Percentiles rank a stretch among this genome's conserved stretches.
Evolutionary conservation across 1,139 yeast genomes (phyloP).

Genomic region (Yamadazyma triangularis): DNA sequence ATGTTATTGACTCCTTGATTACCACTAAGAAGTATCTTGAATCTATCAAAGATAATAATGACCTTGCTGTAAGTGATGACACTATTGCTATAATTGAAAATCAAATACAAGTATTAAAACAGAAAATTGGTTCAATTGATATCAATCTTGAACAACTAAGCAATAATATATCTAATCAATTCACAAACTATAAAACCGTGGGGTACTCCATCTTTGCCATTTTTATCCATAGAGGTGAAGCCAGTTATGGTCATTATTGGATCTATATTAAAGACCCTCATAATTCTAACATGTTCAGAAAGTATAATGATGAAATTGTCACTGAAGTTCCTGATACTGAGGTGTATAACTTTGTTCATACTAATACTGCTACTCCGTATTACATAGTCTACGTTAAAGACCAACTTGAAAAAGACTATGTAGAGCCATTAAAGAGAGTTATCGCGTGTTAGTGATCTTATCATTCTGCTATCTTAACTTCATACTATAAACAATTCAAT

Average conservation of each 20-base stretch:
- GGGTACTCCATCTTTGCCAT: conserved; percentile 88
- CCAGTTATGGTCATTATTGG: conserved; percentile 97
- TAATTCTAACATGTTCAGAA: conserved; percentile 62
- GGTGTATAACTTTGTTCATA: conserved; percentile 68
- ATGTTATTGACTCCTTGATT: conserved; percentile 42
- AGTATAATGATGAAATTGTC: conserved; percentile 89
- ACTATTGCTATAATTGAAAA: conserved; percentile 34
- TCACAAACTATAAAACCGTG: conserved; percentile 51
- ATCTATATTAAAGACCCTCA: conserved; percentile 78
- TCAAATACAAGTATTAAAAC: conserved; percentile 23
- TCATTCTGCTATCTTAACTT: too few relatives aligned
- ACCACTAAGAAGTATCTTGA: conserved; percentile 57
- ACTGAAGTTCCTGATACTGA: conserved; percentile 73
- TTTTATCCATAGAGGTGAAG: conserved; percentile 94
- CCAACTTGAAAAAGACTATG: conserved; percentile 50
- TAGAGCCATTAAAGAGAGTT: conserved; percentile 63
- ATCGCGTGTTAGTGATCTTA: too few relatives aligned
- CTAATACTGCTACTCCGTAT: conserved; percentile 89
- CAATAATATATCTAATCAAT: conserved; percentile 51
- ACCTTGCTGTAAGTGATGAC: conserved; percentile 22
- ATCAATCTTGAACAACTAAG: conserved; percentile 30
- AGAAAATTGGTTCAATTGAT: conserved; percentile 12
- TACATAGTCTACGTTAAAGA: conserved; percentile 80
- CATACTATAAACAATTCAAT: too few relatives aligned
- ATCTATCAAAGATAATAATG: conserved; percentile 19